Percentiles rank a stretch among this genome's conserved stretches.
Conservation (phyloP, 78 protist species). For the Cavenderia fasciculata region DNA sequence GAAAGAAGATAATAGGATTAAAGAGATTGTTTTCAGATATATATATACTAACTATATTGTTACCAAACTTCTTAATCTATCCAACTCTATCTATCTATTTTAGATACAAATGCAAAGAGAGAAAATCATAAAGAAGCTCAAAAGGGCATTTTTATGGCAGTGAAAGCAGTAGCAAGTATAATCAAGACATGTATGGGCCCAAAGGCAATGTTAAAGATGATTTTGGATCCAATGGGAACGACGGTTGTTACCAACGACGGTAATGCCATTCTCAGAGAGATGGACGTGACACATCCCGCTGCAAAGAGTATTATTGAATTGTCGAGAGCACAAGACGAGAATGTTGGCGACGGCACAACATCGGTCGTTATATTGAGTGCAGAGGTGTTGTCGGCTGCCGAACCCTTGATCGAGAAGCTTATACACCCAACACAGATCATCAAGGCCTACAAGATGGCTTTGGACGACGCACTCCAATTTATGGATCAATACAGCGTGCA, state of each 20-base stretch:
- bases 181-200: conserved; percentile 98
- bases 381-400: conserved; percentile 92
- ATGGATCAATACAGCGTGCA: conserved; percentile 82
- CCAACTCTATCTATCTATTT: too few species aligned
- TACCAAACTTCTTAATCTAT: too few species aligned
- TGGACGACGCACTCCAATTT: conserved; percentile 90
- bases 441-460: conserved; percentile 88
- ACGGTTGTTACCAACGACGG: conserved; percentile 98
- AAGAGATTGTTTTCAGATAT: too few species aligned
- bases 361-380: conserved; percentile 97
- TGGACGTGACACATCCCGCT: conserved; percentile 99
- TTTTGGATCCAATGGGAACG: conserved; percentile 98
- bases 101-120: conserved; percentile 89
- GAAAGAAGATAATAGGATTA: too few species aligned
- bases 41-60: too few species aligned
- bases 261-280: conserved; percentile 98
- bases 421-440: conserved; percentile 96
- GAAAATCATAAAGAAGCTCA: conserved; percentile 96
- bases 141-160: conserved; percentile 94
- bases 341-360: conserved; percentile 99
- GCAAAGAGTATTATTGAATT: conserved; percentile 97
- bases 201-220: conserved; percentile 98
- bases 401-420: conserved; percentile 89
- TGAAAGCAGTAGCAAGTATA: conserved; percentile 96
- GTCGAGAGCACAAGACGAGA: conserved; percentile 97